phyloP scores from a whole-genome alignment of 2,329 filamentous ascomycete species.

The Huntiella savannae region DNA sequence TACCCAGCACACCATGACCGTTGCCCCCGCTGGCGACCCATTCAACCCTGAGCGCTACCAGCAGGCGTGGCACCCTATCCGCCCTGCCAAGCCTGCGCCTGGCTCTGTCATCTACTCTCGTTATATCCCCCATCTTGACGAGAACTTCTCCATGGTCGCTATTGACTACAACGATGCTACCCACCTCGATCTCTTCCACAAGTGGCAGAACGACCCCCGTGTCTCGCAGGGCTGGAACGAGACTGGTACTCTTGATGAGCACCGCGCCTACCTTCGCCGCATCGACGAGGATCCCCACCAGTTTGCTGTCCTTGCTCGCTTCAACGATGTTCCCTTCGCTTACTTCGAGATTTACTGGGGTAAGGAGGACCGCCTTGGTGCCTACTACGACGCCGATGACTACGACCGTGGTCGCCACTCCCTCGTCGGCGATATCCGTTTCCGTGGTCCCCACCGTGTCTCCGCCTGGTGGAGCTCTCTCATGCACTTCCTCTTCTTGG shows the following conservation, averaged over 20 bases:
- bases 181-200: constrained; percentile 54
- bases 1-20: constrained; percentile 26
- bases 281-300: constrained; percentile 55
- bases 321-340: constrained; percentile 51
- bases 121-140: constrained; percentile 55
- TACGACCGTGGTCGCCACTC: constrained; percentile 40
- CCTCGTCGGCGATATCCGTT: constrained; percentile 38
- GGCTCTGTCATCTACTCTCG: constrained; percentile 58
- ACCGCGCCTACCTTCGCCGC: constrained; percentile 49
- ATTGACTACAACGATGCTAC: constrained; percentile 45
- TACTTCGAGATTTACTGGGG: constrained; percentile 74
- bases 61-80: constrained; percentile 50
- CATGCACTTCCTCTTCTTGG: constrained; percentile 44
- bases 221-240: constrained; percentile 67
- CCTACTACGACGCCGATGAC: constrained; percentile 35
- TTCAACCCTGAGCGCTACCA: constrained; percentile 22
- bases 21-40: constrained; percentile 22
- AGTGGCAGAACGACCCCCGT: constrained; percentile 69
- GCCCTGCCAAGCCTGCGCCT: constrained; percentile 50
- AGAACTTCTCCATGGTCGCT: constrained; percentile 61
- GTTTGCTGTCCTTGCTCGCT: constrained; percentile 49
- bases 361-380: constrained; percentile 37
- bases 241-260: constrained; percentile 56
- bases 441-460: constrained; percentile 40
- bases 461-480: constrained; percentile 42